Evolutionary conservation across 108 stramenopile species (phyloP).

Genomic region (Skeletonema costatum): DNA sequence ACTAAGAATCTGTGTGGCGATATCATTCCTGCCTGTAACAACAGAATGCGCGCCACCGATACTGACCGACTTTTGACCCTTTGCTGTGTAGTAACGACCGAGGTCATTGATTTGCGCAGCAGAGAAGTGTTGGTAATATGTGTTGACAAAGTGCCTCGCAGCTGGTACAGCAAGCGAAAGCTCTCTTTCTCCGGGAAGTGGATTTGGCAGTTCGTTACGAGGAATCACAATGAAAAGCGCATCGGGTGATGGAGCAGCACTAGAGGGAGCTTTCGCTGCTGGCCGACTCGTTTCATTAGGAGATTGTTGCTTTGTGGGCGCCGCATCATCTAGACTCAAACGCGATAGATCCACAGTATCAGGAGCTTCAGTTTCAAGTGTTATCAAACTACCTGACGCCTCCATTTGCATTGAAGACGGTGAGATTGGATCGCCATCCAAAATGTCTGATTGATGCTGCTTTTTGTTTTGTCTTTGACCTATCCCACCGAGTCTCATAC

Average conservation of each 20-base stretch:
- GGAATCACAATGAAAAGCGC: slow-evolving; percentile 49
- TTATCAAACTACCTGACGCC: neutral
- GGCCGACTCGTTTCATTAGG: slow-evolving; percentile 10
- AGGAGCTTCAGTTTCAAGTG: neutral
- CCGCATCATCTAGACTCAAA: slow-evolving; percentile 17
- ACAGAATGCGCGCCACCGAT: slow-evolving; percentile 79
- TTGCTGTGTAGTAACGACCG: slow-evolving; percentile 49
- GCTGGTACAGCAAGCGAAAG: slow-evolving; percentile 47
- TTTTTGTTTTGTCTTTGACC: slow-evolving; percentile 1
- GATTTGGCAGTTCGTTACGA: slow-evolving; percentile 30
- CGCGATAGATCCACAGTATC: slow-evolving; percentile 6
- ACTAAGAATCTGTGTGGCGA: slow-evolving; percentile 57
- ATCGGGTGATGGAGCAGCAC: slow-evolving; percentile 25
- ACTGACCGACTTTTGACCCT: slow-evolving; percentile 69
- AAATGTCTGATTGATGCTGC: neutral
- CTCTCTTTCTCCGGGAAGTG: slow-evolving; percentile 28
- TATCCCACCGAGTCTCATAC: slow-evolving; percentile 1
- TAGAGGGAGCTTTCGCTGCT: slow-evolving; percentile 14
- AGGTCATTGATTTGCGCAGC: slow-evolving; percentile 52
- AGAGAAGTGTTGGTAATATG: slow-evolving; percentile 57
- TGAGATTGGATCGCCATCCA: neutral
- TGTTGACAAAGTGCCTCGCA: slow-evolving; percentile 55
- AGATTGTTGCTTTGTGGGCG: slow-evolving; percentile 6
- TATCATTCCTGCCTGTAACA: slow-evolving; percentile 51
- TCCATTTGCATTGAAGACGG: neutral